Conservation (phyloP, 768 basidiomycete genomes). For the Fistulinella prunicolor region DNA sequence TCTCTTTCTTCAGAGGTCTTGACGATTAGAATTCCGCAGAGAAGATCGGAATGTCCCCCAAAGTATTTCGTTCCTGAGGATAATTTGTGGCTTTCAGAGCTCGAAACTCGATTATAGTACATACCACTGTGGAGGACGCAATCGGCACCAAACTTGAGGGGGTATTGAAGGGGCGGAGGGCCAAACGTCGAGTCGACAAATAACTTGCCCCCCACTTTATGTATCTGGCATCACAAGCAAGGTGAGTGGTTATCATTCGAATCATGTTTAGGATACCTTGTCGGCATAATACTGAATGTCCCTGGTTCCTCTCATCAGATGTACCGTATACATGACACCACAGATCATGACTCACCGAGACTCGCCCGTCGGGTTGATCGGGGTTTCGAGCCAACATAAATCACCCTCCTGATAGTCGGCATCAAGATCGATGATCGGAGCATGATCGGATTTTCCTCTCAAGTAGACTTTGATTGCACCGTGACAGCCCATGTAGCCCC, state of each 20-base stretch:
- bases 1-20: slow-evolving; percentile 64
- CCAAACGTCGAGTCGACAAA: slow-evolving; percentile 85
- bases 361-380: slow-evolving; percentile 83
- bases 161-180: slow-evolving; percentile 85
- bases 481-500: slow-evolving; percentile 77
- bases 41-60: slow-evolving; percentile 81
- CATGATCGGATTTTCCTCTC: slow-evolving; percentile 33
- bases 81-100: slow-evolving; percentile 29
- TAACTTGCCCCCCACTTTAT: slow-evolving; percentile 68
- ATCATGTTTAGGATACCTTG: slow-evolving; percentile 44
- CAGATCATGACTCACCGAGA: slow-evolving; percentile 47
- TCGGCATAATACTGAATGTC: slow-evolving; percentile 80
- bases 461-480: slow-evolving; percentile 61
- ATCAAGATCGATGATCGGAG: slow-evolving; percentile 61
- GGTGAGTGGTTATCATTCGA: background rate
- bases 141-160: slow-evolving; percentile 84
- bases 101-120: slow-evolving; percentile 39
- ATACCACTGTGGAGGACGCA: slow-evolving; percentile 34
- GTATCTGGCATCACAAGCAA: slow-evolving; percentile 42
- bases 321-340: background rate
- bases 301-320: slow-evolving; percentile 33
- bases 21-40: slow-evolving; percentile 74
- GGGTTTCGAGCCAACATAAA: slow-evolving; percentile 86
- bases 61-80: slow-evolving; percentile 75
- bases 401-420: slow-evolving; percentile 72